phyloP scores from a whole-genome alignment of 768 basidiomycete genomes.

The Exsudoporus frostii region DNA sequence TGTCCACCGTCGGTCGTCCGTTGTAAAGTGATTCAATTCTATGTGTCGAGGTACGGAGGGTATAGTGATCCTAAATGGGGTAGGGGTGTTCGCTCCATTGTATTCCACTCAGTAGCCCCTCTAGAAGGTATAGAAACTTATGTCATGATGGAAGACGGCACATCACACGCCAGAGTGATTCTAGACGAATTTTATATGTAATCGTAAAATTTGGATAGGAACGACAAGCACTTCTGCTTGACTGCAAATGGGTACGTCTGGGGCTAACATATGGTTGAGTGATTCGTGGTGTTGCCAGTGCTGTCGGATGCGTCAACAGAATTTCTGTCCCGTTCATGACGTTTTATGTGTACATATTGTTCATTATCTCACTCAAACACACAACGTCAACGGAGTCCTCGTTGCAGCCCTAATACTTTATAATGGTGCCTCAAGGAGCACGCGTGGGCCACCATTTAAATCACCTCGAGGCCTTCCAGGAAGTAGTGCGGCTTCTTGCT shows the following conservation, averaged over 20 bases:
- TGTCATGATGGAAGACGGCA: slow-evolving; percentile 61
- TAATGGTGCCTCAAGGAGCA: neutral
- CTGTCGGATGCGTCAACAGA: too few relatives aligned
- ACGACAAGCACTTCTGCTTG: too few relatives aligned
- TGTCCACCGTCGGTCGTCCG: neutral
- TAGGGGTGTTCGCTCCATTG: slow-evolving; percentile 60
- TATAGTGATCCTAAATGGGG: slow-evolving; percentile 53
- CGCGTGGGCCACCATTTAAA: neutral
- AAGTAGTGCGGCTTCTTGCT: neutral
- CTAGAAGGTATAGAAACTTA: slow-evolving; percentile 52
- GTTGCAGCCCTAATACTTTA: neutral
- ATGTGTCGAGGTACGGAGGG: slow-evolving; percentile 59
- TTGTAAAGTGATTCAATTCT: neutral
- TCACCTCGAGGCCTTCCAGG: neutral
- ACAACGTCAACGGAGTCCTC: neutral
- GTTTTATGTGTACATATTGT: too few relatives aligned
- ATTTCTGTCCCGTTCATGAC: too few relatives aligned
- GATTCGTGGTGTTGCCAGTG: neutral
- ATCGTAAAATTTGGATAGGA: neutral
- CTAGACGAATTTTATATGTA: slow-evolving; percentile 43
- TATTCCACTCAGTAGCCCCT: slow-evolving; percentile 52
- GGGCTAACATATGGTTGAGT: too few relatives aligned
- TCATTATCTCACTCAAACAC: neutral
- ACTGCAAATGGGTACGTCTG: neutral
- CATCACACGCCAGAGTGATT: slow-evolving; percentile 50